These are phyloP conservation scores for Aureobasidium leucospermi DNA, from an alignment of 2,329 filamentous ascomycete genomes.

Conservation along the genomic window DNA sequence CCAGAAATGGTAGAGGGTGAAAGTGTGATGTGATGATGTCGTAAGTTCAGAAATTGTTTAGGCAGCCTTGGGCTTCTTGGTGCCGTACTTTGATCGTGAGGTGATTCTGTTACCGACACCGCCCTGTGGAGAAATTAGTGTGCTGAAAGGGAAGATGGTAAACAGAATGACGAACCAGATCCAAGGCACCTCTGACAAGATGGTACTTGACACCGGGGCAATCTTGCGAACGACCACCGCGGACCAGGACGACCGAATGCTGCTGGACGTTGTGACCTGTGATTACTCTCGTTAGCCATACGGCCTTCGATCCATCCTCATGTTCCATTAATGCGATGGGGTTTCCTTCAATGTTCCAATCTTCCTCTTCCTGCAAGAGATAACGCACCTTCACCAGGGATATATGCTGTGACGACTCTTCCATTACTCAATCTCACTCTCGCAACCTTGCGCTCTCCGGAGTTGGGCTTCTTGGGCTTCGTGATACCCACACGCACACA, in stretches of 20 bases:
- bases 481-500: slow-evolving; percentile 90
- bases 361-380: neutral
- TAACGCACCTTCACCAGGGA: slow-evolving; percentile 73
- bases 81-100: slow-evolving; percentile 92
- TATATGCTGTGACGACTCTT: slow-evolving; percentile 83
- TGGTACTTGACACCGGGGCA: slow-evolving; percentile 98
- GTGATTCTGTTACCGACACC: slow-evolving; percentile 80
- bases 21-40: neutral
- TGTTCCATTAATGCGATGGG: neutral
- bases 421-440: slow-evolving; percentile 84
- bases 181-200: slow-evolving; percentile 80
- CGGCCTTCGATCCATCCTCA: neutral
- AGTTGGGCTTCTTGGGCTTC: slow-evolving; percentile 98
- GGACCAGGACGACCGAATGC: slow-evolving; percentile 94
- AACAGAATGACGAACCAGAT: slow-evolving; percentile 62
- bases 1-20: neutral
- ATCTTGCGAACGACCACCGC: slow-evolving; percentile 89
- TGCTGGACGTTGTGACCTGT: slow-evolving; percentile 93
- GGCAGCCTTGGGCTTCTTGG: slow-evolving; percentile 93
- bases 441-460: slow-evolving; percentile 90
- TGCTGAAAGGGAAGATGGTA: neutral
- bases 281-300: slow-evolving; percentile 17
- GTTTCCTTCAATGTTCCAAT: neutral
- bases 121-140: slow-evolving; percentile 49
- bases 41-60: slow-evolving; percentile 18